These are phyloP conservation scores for Dactylonectria estremocensis DNA, from an alignment of 2,329 filamentous ascomycete species.

Conservation along the genomic window DNA sequence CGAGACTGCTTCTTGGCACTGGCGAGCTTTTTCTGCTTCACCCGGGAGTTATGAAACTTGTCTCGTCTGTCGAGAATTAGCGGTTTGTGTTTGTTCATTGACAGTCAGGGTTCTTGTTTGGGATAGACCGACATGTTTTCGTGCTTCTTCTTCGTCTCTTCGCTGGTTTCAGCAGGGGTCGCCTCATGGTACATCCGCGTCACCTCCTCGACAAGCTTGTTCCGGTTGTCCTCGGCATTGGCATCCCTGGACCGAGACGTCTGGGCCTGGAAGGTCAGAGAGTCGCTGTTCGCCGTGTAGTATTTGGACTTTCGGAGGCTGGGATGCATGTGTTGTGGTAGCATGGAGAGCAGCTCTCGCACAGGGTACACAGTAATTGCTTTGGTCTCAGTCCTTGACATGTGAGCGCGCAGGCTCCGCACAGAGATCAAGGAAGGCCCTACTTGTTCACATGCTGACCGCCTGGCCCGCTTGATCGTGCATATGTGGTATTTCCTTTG, in stretches of 20 bases:
- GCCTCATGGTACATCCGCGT: conserved; percentile 62
- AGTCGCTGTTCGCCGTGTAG: conserved; percentile 67
- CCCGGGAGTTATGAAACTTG: conserved; percentile 60
- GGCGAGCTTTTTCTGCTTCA: conserved; percentile 65
- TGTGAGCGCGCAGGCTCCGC: conserved; percentile 60
- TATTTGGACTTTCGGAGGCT: conserved; percentile 68
- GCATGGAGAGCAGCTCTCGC: conserved; percentile 59
- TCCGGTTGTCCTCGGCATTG: conserved; percentile 68
- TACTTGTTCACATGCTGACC: conserved; percentile 77
- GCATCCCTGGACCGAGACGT: conserved; percentile 66
- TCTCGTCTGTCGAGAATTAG: conserved; percentile 59
- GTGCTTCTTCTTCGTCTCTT: conserved; percentile 65
- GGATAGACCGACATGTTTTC: conserved; percentile 59
- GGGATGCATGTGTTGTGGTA: conserved; percentile 65
- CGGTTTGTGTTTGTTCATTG: neutral
- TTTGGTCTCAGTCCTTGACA: conserved; percentile 71
- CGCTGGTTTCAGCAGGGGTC: conserved; percentile 63
- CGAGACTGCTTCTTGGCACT: conserved; percentile 67
- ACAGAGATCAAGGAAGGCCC: conserved; percentile 49
- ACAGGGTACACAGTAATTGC: conserved; percentile 69
- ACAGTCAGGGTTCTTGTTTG: neutral
- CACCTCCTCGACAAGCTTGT: conserved; percentile 65
- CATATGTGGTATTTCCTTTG: conserved; percentile 66
- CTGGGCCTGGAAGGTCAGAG: conserved; percentile 70
- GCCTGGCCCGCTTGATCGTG: conserved; percentile 73